Percentiles rank a stretch among this genome's conserved stretches.
phyloP scores from a whole-genome alignment of 208 protist species.

The Leishmania martiniquensis region DNA sequence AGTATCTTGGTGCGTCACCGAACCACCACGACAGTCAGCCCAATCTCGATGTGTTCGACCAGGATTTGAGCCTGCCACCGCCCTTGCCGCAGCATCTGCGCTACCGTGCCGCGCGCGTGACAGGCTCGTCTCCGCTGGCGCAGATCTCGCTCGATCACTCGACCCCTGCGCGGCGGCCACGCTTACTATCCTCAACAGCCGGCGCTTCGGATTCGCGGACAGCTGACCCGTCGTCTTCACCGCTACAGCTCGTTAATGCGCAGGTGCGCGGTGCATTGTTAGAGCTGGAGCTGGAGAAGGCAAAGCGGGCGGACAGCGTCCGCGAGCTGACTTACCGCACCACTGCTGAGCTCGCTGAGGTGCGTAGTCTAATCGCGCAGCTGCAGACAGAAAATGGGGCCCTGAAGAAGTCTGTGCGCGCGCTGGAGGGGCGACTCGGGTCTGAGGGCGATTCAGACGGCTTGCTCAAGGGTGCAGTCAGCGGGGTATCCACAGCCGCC shows the following conservation, averaged over 20 bases:
- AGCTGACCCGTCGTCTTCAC: constrained; percentile 8
- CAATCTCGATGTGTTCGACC: constrained; percentile 16
- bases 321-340: constrained; percentile 49
- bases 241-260: constrained; percentile 41
- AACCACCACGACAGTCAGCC: background rate
- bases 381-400: constrained; percentile 63
- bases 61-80: constrained; percentile 33
- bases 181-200: background rate
- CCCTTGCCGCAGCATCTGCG: constrained; percentile 40
- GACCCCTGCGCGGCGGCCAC: background rate
- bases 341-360: constrained; percentile 48
- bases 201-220: background rate
- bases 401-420: constrained; percentile 54
- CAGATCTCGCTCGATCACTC: background rate
- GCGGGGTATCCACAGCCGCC: background rate
- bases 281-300: constrained; percentile 78
- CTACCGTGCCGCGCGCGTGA: constrained; percentile 17
- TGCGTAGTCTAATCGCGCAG: constrained; percentile 58
- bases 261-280: constrained; percentile 57
- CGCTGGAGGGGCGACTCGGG: constrained; percentile 49
- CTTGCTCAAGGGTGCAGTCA: background rate
- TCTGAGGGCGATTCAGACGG: constrained; percentile 1
- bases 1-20: constrained; percentile 24
- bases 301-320: constrained; percentile 58
- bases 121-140: constrained; percentile 1